Base-by-base conservation (phyloP, 2,329 filamentous ascomycete genomes). In the Claviceps arundinis region DNA sequence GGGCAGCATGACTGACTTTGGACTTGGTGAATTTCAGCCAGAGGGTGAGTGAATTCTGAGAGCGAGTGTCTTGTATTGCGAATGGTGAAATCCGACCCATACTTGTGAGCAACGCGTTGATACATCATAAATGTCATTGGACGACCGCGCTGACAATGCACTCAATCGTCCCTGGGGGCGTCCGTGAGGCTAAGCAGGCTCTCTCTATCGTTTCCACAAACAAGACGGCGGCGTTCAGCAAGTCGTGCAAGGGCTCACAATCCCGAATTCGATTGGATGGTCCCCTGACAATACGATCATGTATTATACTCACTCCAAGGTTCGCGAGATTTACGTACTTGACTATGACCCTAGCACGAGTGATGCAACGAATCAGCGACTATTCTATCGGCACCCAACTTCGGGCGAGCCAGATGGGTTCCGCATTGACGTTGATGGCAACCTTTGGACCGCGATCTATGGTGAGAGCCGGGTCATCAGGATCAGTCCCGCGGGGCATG, bases 401-500 rank as follows among this genome's bases (percentile, higher is more conserved):
- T 66, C 76, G 26, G 83, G 84, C 47, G 79, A 81, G 56, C 89
- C 89, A 1, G 90, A 96, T 67, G 90, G 90, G 2, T 90, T 91
- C 68, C 83, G 84, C 56, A 78, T 94, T 61, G 90, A 96, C 63
- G 78, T 76, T 44, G 81, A 94, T 51, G 89, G 89, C n/a, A 84
- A 85, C 70, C 75, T 95, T 61, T 96, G 91, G 90, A 83, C 86
- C 55, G 87, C 88, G 7, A 74, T 93, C n/a, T 93, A 88, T 63
- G 89, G 89, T 51, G 86, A 85, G 56, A 73, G 78, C 54, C 78
- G 81, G 55, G 87, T 95, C 24, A 70, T 95, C 57, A 81, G 85
- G 64, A 84, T 95, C 61, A 80, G 77, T 47, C 79, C 82, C 4
- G 67, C 76, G 49, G 89, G 88, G 2, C 71, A 82, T 60, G 68